Evolutionary conservation across 805 yeast species (phyloP).

Genomic region (Ogataea ganodermae): DNA sequence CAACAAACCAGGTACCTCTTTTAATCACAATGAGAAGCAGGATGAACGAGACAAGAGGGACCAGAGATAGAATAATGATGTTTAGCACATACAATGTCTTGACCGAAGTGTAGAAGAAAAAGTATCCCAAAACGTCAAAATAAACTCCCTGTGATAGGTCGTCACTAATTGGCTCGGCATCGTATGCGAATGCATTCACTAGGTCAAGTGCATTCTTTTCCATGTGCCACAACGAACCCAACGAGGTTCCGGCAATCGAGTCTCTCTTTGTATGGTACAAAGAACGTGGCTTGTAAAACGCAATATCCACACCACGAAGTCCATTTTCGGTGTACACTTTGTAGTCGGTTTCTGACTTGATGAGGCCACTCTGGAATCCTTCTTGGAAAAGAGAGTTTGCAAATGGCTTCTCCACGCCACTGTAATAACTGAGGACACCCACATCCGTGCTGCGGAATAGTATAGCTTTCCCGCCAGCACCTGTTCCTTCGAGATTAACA

Average conservation of each 20-base stretch:
- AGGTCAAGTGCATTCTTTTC: slow-evolving; percentile 67
- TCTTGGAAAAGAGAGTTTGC: slow-evolving; percentile 82
- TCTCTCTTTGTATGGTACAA: slow-evolving; percentile 81
- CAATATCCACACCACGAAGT: slow-evolving; percentile 83
- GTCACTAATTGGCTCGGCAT: slow-evolving; percentile 35
- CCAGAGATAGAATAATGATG: slow-evolving; percentile 48
- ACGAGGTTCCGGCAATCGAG: slow-evolving; percentile 61
- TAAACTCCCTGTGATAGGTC: slow-evolving; percentile 53
- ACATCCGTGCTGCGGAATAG: slow-evolving; percentile 82
- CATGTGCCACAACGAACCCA: slow-evolving; percentile 84
- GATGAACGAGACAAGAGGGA: slow-evolving; percentile 55
- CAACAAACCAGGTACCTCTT: slow-evolving; percentile 50
- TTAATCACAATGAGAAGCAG: slow-evolving; percentile 48
- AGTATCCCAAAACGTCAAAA: slow-evolving; percentile 63
- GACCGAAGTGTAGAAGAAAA: slow-evolving; percentile 55
- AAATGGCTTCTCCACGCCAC: slow-evolving; percentile 64
- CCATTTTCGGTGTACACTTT: slow-evolving; percentile 67
- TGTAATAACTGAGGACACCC: slow-evolving; percentile 61
- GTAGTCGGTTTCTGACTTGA: slow-evolving; percentile 85
- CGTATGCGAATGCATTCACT: slow-evolving; percentile 44
- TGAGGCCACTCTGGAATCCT: slow-evolving; percentile 73
- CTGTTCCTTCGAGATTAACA: slow-evolving; percentile 88
- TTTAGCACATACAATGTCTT: slow-evolving; percentile 52
- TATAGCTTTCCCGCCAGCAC: slow-evolving; percentile 84
- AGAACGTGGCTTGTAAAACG: slow-evolving; percentile 83